Base-by-base conservation (phyloP, 2,329 filamentous ascomycete genomes). In the Scolecobasidium constrictum region DNA sequence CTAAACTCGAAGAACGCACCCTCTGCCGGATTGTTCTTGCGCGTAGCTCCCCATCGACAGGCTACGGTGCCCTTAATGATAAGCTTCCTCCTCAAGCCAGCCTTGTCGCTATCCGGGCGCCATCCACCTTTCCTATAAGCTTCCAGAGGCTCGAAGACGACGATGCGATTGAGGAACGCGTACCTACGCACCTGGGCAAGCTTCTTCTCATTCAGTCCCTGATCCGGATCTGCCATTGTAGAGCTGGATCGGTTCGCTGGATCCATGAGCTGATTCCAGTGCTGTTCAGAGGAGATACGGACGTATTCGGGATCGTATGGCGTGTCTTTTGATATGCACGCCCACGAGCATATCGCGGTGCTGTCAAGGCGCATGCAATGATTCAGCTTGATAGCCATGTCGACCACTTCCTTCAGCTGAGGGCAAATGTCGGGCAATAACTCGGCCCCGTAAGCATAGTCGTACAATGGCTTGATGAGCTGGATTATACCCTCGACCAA, bases 321-420 rank as follows among this genome's bases (percentile, higher is more conserved):
- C n/a, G 22, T 20, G 38, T 41, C 38, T 15, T 41, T 41, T 18
- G 15, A 21, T 15, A 34, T 41, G 26, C 11, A 31, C 3, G 38
- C 18, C 13, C n/a, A 31, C 12, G 20, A 41, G 23, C 21, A 41
- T n/a, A 41, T 41, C 34, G 38, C 28, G 31, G 23, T 26, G 15
- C 16, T 31, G 38, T 41, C 38, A 4, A 41, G 16, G 12, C 38
- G 38, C 5, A 41, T n/a, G 7, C 16, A 26, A n/a, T 7, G 26
- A n/a, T n/a, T n/a, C n/a, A n/a, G n/a, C n/a, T n/a, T n/a, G n/a
- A n/a, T n/a, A n/a, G n/a, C n/a, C n/a, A n/a, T n/a, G n/a, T n/a
- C n/a, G n/a, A n/a, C n/a, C n/a, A n/a, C n/a, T n/a, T n/a, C n/a
- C n/a, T n/a, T n/a, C n/a, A n/a, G n/a, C n/a, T n/a, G n/a, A n/a